Base-by-base conservation (phyloP, 148 eudicot species). In the Selenicereus undatus region DNA sequence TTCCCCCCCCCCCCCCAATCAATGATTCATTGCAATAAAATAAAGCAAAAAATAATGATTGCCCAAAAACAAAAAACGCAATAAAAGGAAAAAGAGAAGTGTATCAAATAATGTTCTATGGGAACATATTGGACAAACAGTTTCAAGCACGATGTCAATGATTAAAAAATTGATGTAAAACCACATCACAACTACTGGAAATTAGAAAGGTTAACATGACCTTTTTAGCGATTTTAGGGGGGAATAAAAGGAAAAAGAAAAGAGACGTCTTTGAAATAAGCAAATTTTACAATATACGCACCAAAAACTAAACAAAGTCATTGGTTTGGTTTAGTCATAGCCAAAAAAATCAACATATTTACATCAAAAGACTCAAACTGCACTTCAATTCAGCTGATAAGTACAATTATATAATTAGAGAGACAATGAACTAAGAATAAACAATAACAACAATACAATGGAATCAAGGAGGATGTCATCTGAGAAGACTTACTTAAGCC, bases 401-500 rank as follows among this genome's bases (percentile, higher is more conserved):
- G 62, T 21, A 5, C 5, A 27, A n/a, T 2, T 2, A 45, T 45
- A 27, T n/a, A 71, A 71, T 71, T 9, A 39, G 21, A 18, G 36
- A 71, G 45, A 32, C 50, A 71, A 71, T 4, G n/a, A 32, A 32
- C 74, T 71, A 21, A 71, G 42, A 16, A 22, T 71, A 71, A 13
- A 35, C 11, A 36, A 16, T 71, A 21, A 45, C 17, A 5, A 10
- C 26, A 51, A 17, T 11, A 51, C 22, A 50, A 75, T 27, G 30
- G 29, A 51, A 42, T 52, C 52, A 42, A 71, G 8, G 24, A 30
- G 45, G 56, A 72, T 43, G 14, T 24, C n/a, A 60, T 36, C 36
- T 74, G 48, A 54, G 60, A 72, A 76, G 58, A 89, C 97, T 93
- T 82, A 96, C 99, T 92, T 91, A 17, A 96, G 99, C 70, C 99